Evolutionary conservation across 306 rosid genomes (phyloP).

Genomic region (Erythrophleum fordii): DNA sequence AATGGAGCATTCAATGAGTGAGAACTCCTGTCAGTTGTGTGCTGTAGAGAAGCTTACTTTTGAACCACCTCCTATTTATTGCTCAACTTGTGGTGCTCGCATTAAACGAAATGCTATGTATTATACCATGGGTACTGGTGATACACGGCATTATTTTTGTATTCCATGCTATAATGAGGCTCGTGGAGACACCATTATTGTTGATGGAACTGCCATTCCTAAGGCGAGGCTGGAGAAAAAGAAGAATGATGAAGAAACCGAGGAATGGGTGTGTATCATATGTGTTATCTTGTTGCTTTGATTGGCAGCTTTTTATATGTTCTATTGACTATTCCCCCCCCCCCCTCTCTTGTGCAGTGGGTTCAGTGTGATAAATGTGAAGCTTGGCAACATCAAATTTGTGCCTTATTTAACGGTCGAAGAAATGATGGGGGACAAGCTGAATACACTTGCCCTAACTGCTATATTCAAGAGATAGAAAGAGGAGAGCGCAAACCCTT

Average conservation of each 20-base stretch:
- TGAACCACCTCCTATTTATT: slow-evolving; percentile 97
- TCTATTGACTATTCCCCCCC: slow-evolving; percentile 23
- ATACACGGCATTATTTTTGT: slow-evolving; percentile 93
- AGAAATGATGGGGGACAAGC: slow-evolving; percentile 99
- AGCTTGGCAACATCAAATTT: slow-evolving; percentile 99
- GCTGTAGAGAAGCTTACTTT: slow-evolving; percentile 98
- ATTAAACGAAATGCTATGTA: slow-evolving; percentile 93
- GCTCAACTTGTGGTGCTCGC: slow-evolving; percentile 94
- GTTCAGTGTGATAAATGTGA: slow-evolving; percentile 99
- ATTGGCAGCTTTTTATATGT: slow-evolving; percentile 35
- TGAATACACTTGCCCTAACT: slow-evolving; percentile 96
- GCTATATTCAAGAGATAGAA: slow-evolving; percentile 85
- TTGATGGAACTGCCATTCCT: slow-evolving; percentile 82
- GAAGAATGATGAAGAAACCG: slow-evolving; percentile 97
- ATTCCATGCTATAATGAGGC: slow-evolving; percentile 94
- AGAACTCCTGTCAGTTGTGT: slow-evolving; percentile 97
- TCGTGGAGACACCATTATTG: slow-evolving; percentile 82
- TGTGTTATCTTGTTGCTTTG: slow-evolving; percentile 25
- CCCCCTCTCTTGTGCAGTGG: slow-evolving; percentile 68
- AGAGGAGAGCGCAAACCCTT: slow-evolving; percentile 96
- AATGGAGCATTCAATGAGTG: slow-evolving; percentile 97
- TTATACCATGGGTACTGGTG: slow-evolving; percentile 94
- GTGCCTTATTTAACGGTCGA: slow-evolving; percentile 96
- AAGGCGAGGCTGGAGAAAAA: slow-evolving; percentile 92
- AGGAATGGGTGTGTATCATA: slow-evolving; percentile 80